Evolutionary conservation across 306 rosid species (phyloP), one percentile per base, ranked within the genome.

Genomic region (Rosa lucieae): DNA sequence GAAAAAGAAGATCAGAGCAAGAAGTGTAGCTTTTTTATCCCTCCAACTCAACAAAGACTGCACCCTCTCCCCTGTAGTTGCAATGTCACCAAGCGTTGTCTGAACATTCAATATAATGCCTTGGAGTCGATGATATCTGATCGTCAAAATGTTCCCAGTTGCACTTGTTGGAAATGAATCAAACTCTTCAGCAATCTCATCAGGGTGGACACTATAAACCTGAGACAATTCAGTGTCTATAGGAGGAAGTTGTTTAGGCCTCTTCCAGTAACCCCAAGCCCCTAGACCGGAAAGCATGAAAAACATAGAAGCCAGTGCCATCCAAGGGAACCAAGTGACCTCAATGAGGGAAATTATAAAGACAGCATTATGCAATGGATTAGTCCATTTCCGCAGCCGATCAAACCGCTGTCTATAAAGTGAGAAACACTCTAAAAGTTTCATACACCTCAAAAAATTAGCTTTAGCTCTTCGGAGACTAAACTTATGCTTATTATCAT

Each of bases 41-140:
- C 88, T 83, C 89, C 91, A 85, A 72, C 81, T 85, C 72, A 88
- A 74, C 75, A 85, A 40, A 73, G 89, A 81, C 35, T 88, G 83
- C 78, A 85, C 52, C 84, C 87, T 83, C 79, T 88, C 91, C 32
- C 81, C 89, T 51, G 79, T 84, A 79, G 83, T 81, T 0, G 87
- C 90, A 79, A 87, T 48, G 77, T 87, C 85, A 1, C 85, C 85
- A 0, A 87, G 82, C 44, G 67, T 78, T 0, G 74, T 72, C 76
- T 85, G 87, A 62, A 87, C 76, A 35, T 74, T 53, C 37, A 83
- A 77, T 13, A 75, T 79, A 42, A 75, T 74, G 13, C 73, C 78
- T 81, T 86, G 49, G 39, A 53, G 77, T 21, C 63, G 55, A 12
- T 21, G 47, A 3, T 70, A 58, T 58, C 70, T 49, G 8, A 4